A percentile compares a stretch with the other conserved stretches of the same genome.
phyloP scores from a whole-genome alignment of 148 eudicot species.

The Rhododendron ferrugineum region DNA sequence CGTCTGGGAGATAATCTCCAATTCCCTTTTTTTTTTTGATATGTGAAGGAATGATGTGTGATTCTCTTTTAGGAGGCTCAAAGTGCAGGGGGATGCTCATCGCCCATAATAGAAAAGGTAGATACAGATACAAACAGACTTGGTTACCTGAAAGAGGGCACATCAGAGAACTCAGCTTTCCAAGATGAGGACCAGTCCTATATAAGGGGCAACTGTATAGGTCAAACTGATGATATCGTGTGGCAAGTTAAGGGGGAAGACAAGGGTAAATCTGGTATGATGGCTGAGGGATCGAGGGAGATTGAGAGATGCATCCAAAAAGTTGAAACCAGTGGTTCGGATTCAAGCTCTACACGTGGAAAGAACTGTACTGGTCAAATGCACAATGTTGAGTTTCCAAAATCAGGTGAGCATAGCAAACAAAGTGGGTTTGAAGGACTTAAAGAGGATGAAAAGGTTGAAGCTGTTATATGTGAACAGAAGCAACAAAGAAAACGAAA shows the following conservation, averaged over 20 bases:
- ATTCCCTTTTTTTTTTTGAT: not conserved
- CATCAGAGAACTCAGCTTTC: constrained; percentile 44
- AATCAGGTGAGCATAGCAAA: constrained; percentile 25
- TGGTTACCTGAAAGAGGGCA: constrained; percentile 47
- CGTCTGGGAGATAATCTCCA: not conserved
- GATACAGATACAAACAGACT: constrained; percentile 29
- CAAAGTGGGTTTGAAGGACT: constrained; percentile 30
- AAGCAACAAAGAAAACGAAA: constrained; percentile 72
- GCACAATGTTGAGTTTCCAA: constrained; percentile 30
- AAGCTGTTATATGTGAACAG: constrained; percentile 37
- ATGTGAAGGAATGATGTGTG: not conserved
- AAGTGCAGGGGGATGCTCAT: constrained; percentile 30
- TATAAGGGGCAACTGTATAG: constrained; percentile 22
- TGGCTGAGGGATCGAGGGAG: constrained; percentile 27
- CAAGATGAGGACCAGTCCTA: constrained; percentile 36
- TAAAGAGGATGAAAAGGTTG: constrained; percentile 50
- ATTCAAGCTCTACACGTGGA: constrained; percentile 62
- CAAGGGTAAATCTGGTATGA: constrained; percentile 22
- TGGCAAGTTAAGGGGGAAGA: constrained; percentile 27
- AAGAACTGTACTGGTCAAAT: constrained; percentile 31
- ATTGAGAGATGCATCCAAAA: constrained; percentile 33
- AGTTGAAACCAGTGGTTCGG: constrained; percentile 70
- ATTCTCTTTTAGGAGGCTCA: constrained; percentile 44
- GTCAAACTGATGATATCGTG: constrained; percentile 29
- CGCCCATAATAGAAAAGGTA: constrained; percentile 24